Conservation (phyloP, 2,329 filamentous ascomycete genomes). For the Nothopassalora personata region DNA sequence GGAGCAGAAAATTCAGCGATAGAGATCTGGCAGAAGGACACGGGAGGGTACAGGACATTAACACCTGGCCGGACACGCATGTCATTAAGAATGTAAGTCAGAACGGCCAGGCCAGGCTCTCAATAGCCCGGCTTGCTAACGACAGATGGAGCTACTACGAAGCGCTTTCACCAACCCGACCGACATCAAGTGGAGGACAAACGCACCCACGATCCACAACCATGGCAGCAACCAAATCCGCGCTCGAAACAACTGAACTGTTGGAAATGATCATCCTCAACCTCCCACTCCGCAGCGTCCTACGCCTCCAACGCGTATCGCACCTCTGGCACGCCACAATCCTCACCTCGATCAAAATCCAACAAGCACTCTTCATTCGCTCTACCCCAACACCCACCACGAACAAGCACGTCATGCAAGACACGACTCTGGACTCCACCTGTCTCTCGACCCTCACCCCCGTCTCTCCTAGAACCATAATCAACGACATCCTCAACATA, state of each 20-base stretch:
- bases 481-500: background rate
- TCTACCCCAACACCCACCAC: slow-evolving; percentile 1
- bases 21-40: background rate
- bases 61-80: background rate
- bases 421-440: background rate
- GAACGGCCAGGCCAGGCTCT: too few relatives aligned
- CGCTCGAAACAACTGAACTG: slow-evolving; percentile 23
- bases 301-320: slow-evolving; percentile 21
- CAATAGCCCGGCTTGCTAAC: too few relatives aligned
- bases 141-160: too few relatives aligned
- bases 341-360: slow-evolving; percentile 17
- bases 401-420: background rate
- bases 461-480: background rate
- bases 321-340: slow-evolving; percentile 19
- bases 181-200: background rate
- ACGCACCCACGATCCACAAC: background rate
- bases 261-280: slow-evolving; percentile 29
- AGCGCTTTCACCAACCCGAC: background rate
- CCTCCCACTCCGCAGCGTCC: slow-evolving; percentile 20
- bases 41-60: background rate
- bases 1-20: background rate
- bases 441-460: background rate
- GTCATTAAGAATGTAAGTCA: background rate
- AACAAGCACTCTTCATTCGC: slow-evolving; percentile 24
- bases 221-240: background rate